A percentile compares a stretch with the other conserved stretches of the same genome.
Evolutionary conservation across 371 early-diverging fungal genomes (phyloP).

Genomic region (Lichtheimia ornata): DNA sequence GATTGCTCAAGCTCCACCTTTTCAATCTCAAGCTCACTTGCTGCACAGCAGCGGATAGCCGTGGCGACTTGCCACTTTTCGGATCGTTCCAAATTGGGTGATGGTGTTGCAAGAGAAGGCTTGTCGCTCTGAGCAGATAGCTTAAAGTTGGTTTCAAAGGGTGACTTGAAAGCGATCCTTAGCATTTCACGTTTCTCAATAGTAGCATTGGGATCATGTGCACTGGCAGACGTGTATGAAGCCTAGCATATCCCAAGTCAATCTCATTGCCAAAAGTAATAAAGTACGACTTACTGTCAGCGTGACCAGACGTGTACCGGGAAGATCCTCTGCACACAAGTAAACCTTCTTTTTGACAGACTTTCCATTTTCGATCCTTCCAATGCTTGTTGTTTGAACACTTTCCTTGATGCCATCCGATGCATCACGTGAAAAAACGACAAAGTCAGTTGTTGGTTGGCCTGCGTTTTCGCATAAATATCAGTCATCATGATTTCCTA

Average conservation of each 20-base stretch:
- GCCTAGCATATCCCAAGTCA: neutral
- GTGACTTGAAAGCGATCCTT: conserved; percentile 48
- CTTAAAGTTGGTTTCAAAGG: conserved; percentile 53
- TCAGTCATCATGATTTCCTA: neutral
- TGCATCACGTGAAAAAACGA: conserved; percentile 19
- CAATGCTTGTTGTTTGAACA: conserved; percentile 16
- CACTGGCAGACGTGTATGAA: neutral
- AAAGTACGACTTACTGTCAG: conserved; percentile 27
- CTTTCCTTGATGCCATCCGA: conserved; percentile 8
- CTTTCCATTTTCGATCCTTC: conserved; percentile 27
- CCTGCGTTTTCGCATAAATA: neutral
- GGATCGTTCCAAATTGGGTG: conserved; percentile 29
- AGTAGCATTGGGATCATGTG: conserved; percentile 8
- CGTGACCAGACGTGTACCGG: conserved; percentile 35
- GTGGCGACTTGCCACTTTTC: conserved; percentile 44
- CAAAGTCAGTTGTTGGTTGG: conserved; percentile 20
- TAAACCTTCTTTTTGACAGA: conserved; percentile 22
- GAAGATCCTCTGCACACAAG: conserved; percentile 25
- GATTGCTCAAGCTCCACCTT: conserved; percentile 34
- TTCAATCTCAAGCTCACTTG: conserved; percentile 52
- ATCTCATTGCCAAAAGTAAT: neutral
- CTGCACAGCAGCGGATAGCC: conserved; percentile 42
- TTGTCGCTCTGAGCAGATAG: conserved; percentile 15
- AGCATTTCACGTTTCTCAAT: conserved; percentile 51
- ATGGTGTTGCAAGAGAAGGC: conserved; percentile 12